Conservation (phyloP, 2,329 filamentous ascomycete species). For the Sporothrix luriei region DNA sequence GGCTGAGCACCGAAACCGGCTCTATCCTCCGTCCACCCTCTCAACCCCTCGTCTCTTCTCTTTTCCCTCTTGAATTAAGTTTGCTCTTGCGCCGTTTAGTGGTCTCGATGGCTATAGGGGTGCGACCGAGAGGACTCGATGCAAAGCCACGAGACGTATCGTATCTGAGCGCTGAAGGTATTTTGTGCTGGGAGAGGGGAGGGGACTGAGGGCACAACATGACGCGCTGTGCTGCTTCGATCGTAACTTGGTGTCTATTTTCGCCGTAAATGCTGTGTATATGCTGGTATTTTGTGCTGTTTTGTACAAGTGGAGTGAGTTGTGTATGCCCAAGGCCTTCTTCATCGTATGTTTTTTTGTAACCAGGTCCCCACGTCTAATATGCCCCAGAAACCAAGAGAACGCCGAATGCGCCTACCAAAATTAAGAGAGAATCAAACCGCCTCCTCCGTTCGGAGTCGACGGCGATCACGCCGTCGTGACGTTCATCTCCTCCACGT, state of each 20-base stretch:
- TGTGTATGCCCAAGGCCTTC: background rate
- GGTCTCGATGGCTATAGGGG: constrained; percentile 58
- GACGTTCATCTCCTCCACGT: constrained; percentile 72
- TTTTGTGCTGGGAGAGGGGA: background rate
- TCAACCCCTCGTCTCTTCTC: background rate
- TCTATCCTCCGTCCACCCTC: background rate
- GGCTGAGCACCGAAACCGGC: constrained; percentile 2
- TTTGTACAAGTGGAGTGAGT: constrained; percentile 29
- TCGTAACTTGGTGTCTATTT: constrained; percentile 16
- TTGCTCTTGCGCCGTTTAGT: constrained; percentile 64
- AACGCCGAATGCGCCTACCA: constrained; percentile 16
- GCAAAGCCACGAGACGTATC: constrained; percentile 61
- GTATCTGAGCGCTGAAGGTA: constrained; percentile 59
- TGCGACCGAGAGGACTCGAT: background rate
- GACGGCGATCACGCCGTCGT: constrained; percentile 46
- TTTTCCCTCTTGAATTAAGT: constrained; percentile 28
- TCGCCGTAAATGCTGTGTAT: constrained; percentile 27
- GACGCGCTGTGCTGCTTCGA: background rate
- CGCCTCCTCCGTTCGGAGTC: background rate
- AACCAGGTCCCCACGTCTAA: constrained; percentile 16
- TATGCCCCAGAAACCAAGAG: constrained; percentile 8
- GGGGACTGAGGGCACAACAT: background rate
- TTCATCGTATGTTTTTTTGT: background rate
- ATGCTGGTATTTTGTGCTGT: constrained; percentile 13
- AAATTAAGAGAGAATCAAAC: background rate